Evolutionary conservation across 192 early-diverging fungal species (phyloP).

Genomic region (Haplosporangium gracile): DNA sequence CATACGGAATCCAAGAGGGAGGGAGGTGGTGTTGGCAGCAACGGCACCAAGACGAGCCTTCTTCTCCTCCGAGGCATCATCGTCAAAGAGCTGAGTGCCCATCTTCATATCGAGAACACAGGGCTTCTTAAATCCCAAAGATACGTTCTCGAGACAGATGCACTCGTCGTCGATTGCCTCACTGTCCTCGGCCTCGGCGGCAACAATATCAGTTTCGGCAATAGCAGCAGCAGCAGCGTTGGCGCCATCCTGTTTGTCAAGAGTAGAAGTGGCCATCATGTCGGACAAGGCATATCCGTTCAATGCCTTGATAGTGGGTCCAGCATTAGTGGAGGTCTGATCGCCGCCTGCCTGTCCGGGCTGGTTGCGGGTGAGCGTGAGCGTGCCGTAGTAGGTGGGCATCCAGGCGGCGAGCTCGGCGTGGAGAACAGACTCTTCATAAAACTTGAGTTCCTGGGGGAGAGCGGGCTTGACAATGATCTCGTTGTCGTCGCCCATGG

Average conservation of each 20-base stretch:
- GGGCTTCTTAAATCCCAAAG: conserved; percentile 74
- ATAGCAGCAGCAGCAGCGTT: conserved; percentile 28
- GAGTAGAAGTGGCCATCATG: conserved; percentile 13
- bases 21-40: conserved; percentile 77
- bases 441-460: conserved; percentile 78
- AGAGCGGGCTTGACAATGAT: conserved; percentile 80
- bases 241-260: not conserved
- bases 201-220: not conserved
- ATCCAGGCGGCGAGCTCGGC: conserved; percentile 71
- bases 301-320: conserved; percentile 38
- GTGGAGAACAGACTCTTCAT: conserved; percentile 67
- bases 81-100: conserved; percentile 82
- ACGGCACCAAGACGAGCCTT: conserved; percentile 70
- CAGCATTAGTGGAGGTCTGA: not conserved
- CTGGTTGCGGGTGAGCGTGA: conserved; percentile 28
- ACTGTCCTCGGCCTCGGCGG: not conserved
- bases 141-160: conserved; percentile 85
- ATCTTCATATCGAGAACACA: conserved; percentile 93
- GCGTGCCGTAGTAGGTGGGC: conserved; percentile 77
- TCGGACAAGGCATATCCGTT: conserved; percentile 36
- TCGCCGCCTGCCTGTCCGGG: not conserved
- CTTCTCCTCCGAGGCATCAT: conserved; percentile 81
- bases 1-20: conserved; percentile 73
- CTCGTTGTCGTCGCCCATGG: conserved; percentile 67
- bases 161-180: conserved; percentile 41